Base-by-base conservation (phyloP, 371 early-diverging fungal genomes). In the Mortierella sp. region DNA sequence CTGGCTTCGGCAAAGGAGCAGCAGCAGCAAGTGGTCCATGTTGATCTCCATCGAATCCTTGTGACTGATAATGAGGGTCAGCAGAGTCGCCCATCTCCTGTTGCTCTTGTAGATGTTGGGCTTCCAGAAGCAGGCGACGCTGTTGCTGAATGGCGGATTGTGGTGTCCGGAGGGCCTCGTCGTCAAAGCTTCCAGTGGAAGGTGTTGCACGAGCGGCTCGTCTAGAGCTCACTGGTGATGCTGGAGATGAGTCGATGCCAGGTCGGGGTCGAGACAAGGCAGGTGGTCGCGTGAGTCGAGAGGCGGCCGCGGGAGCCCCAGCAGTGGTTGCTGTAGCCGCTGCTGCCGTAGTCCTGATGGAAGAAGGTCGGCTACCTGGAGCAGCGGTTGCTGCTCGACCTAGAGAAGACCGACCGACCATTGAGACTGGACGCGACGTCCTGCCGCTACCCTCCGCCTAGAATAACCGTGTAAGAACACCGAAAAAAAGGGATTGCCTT, bases 21-120 rank as follows among this genome's bases (percentile, higher is more conserved):
- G 76, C 84, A 21, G 83, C 57, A 12, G 74, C 66, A 7, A 84
- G n/a, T n/a, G n/a, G n/a, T n/a, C n/a, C n/a, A n/a, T n/a, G n/a
- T n/a, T n/a, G n/a, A n/a, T n/a, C n/a, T n/a, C n/a, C n/a, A n/a
- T n/a, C n/a, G n/a, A n/a, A n/a, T n/a, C n/a, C n/a, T n/a, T n/a
- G n/a, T n/a, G n/a, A n/a, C n/a, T n/a, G n/a, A n/a, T n/a, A n/a
- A n/a, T n/a, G n/a, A n/a, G n/a, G n/a, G n/a, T n/a, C n/a, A n/a
- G n/a, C n/a, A n/a, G n/a, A n/a, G n/a, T n/a, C n/a, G n/a, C n/a
- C n/a, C n/a, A n/a, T n/a, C n/a, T n/a, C n/a, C n/a, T n/a, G n/a
- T n/a, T n/a, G n/a, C n/a, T n/a, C n/a, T n/a, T n/a, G n/a, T n/a
- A n/a, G n/a, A n/a, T n/a, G n/a, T n/a, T n/a, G n/a, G n/a, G n/a